These are phyloP conservation scores for Moesziomyces sp. DNA, from an alignment of 1,284 basidiomycete species.

Conservation along the genomic window DNA sequence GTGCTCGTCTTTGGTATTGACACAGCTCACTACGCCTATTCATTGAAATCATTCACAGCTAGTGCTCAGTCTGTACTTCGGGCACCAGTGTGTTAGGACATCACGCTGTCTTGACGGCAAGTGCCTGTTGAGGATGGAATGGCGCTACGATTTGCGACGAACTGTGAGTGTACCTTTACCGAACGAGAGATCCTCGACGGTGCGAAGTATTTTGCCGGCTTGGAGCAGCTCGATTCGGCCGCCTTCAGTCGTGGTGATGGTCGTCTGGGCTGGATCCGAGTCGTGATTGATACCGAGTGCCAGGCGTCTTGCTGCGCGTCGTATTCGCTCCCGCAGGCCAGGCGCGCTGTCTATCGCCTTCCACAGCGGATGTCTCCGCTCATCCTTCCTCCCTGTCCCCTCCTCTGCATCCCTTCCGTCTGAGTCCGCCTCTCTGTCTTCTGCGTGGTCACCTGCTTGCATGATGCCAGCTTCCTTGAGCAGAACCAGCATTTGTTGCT, in stretches of 20 bases:
- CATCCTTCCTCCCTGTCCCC: background rate
- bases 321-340: constrained; percentile 31
- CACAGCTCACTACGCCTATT: no score
- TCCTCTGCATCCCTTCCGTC: constrained; percentile 10
- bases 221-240: constrained; percentile 20
- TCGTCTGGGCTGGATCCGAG: constrained; percentile 18
- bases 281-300: constrained; percentile 43
- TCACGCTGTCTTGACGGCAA: background rate
- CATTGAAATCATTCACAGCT: background rate
- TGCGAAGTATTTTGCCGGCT: constrained; percentile 15
- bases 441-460: no score
- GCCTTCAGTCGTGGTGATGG: constrained; percentile 9
- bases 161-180: constrained; percentile 41
- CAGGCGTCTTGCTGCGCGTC: constrained; percentile 44
- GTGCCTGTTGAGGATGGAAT: no score
- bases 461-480: background rate
- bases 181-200: constrained; percentile 36
- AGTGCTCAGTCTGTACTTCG: background rate
- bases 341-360: constrained; percentile 35
- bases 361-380: constrained; percentile 16
- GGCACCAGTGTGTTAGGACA: background rate
- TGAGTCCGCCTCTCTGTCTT: constrained; percentile 2
- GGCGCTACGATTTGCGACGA: background rate
- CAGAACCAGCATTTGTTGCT: constrained; percentile 3
- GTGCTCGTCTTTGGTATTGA: no score